Evolutionary conservation across 2,329 filamentous ascomycete genomes (phyloP).

Genomic region (Parasarocladium wereldwijsianum): DNA sequence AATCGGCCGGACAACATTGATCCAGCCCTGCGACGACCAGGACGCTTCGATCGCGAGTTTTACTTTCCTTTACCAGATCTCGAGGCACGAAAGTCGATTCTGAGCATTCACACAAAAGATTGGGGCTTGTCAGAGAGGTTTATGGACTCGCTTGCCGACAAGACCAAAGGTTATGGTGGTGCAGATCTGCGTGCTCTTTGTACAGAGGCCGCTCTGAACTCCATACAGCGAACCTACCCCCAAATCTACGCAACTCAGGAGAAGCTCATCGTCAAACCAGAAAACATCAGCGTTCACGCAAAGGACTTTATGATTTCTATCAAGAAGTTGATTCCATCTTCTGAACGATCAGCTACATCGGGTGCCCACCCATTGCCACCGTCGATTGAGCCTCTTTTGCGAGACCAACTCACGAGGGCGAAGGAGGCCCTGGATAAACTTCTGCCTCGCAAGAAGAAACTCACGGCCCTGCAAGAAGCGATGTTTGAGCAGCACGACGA

Average conservation of each 20-base stretch:
- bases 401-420: conserved; percentile 56
- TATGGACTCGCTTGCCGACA: conserved; percentile 69
- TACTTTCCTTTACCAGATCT: conserved; percentile 88
- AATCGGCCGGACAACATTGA: conserved; percentile 95
- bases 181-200: conserved; percentile 87
- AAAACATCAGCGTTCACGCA: conserved; percentile 71
- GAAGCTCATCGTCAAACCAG: conserved; percentile 77
- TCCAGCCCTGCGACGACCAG: conserved; percentile 83
- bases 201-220: conserved; percentile 89
- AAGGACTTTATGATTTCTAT: conserved; percentile 96
- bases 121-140: conserved; percentile 75
- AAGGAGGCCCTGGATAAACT: conserved; percentile 56
- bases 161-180: conserved; percentile 94
- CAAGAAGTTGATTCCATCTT: conserved; percentile 92
- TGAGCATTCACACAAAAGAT: conserved; percentile 88
- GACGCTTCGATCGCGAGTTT: conserved; percentile 93
- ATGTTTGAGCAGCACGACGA: conserved; percentile 80
- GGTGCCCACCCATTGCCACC: conserved; percentile 70
- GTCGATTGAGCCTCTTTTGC: conserved; percentile 67
- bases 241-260: conserved; percentile 88
- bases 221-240: conserved; percentile 87
- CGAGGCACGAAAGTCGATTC: conserved; percentile 66
- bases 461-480: conserved; percentile 84
- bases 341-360: conserved; percentile 75
- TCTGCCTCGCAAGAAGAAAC: conserved; percentile 71